Evolutionary conservation across 2,329 filamentous ascomycete genomes (phyloP).

Genomic region (Cadophora luteo-olivacea): DNA sequence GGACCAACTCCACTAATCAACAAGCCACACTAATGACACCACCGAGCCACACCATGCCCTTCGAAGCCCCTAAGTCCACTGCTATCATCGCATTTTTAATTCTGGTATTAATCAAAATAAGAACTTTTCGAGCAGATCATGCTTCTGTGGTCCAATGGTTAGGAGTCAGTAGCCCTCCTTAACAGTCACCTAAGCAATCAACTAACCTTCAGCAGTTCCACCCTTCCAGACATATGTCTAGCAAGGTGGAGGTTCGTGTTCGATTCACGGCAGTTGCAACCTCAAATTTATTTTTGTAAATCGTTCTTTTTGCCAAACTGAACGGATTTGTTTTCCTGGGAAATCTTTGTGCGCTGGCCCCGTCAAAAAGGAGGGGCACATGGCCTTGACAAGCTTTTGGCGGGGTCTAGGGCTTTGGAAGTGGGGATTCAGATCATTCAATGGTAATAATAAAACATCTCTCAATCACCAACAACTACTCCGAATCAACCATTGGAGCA

Average conservation of each 20-base stretch:
- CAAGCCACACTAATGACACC: too few species aligned
- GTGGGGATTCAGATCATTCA: neutral
- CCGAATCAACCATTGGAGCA: too few species aligned
- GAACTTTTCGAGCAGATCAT: neutral
- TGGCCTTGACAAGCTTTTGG: neutral
- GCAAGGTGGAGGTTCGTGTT: slow-evolving; percentile 41
- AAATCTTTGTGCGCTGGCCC: neutral
- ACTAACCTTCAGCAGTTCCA: slow-evolving; percentile 24
- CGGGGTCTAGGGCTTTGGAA: neutral
- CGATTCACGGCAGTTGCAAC: slow-evolving; percentile 38
- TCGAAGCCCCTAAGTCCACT: too few species aligned
- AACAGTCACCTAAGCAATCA: neutral
- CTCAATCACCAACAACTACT: neutral
- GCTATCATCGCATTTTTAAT: neutral
- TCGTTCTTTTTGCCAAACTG: neutral
- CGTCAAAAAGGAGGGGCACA: too few species aligned
- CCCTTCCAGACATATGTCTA: slow-evolving; percentile 34
- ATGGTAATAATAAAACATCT: neutral
- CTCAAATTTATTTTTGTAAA: slow-evolving; percentile 6
- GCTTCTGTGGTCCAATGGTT: slow-evolving; percentile 7
- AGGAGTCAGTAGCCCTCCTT: neutral
- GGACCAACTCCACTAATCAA: too few species aligned
- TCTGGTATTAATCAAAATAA: neutral
- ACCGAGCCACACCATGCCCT: too few species aligned
- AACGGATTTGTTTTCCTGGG: neutral